Percentiles rank a stretch among this genome's conserved stretches.
phyloP scores from a whole-genome alignment of 768 basidiomycete species.

The Zangia roseola region DNA sequence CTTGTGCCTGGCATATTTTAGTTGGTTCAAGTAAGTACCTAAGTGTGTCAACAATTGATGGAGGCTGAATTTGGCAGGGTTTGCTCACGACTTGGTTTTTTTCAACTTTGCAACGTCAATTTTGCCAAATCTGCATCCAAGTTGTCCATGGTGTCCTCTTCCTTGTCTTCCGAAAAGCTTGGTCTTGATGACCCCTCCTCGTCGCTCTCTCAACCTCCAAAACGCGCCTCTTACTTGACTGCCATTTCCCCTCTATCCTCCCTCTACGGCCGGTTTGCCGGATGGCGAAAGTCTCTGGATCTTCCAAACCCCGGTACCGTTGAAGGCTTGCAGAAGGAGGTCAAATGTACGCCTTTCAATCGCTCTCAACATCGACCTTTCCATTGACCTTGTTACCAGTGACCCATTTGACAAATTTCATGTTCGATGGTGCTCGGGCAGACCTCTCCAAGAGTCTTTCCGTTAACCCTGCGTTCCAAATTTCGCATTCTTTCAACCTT shows the following conservation, averaged over 20 bases:
- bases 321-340: conserved; percentile 92
- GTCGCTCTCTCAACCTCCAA: conserved; percentile 34
- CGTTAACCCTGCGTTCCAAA: conserved; percentile 94
- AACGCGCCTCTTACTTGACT: conserved; percentile 37
- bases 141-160: conserved; percentile 45
- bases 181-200: conserved; percentile 39
- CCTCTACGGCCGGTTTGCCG: conserved; percentile 69
- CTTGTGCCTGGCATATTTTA: no score
- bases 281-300: conserved; percentile 79
- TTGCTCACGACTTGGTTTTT: conserved; percentile 32
- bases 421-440: conserved; percentile 96
- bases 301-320: conserved; percentile 90
- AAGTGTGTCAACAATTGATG: no score
- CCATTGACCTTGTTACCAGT: conserved; percentile 42
- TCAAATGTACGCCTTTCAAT: conserved; percentile 61
- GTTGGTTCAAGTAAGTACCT: no score
- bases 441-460: conserved; percentile 94
- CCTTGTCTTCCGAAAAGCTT: conserved; percentile 40
- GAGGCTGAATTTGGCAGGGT: conserved; percentile 14
- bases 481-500: conserved; percentile 92
- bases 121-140: conserved; percentile 9
- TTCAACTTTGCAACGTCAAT: conserved; percentile 30
- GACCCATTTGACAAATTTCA: conserved; percentile 89
- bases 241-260: conserved; percentile 56
- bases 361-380: conserved; percentile 2